These are phyloP conservation scores for Vararia minispora DNA, from an alignment of 768 basidiomycete genomes.

Conservation along the genomic window DNA sequence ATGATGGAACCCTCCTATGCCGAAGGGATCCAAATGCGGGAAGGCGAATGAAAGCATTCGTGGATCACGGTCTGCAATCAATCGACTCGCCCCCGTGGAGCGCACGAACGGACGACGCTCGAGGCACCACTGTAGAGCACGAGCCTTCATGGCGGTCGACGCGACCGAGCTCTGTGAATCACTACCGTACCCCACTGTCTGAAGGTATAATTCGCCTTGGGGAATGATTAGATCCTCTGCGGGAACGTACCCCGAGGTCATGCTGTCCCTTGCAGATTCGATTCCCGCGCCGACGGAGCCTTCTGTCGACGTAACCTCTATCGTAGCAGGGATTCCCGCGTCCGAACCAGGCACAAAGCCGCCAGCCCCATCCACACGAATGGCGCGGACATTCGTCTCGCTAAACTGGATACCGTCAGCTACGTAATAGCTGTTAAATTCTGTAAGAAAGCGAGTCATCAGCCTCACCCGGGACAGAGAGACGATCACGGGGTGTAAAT, in stretches of 20 bases:
- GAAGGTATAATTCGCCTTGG: too few relatives aligned
- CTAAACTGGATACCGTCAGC: neutral
- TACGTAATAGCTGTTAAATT: neutral
- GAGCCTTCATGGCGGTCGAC: neutral
- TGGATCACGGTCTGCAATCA: constrained; percentile 1
- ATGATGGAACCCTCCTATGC: neutral
- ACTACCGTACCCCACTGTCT: too few relatives aligned
- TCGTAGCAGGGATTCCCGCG: too few relatives aligned
- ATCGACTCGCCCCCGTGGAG: neutral
- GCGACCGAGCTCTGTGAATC: neutral
- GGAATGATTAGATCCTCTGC: too few relatives aligned
- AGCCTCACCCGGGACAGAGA: neutral
- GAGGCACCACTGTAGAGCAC: neutral
- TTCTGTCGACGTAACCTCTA: too few relatives aligned
- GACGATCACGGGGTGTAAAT: neutral
- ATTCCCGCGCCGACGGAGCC: too few relatives aligned
- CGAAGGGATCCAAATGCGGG: neutral
- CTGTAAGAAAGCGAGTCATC: neutral
- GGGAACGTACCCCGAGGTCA: too few relatives aligned
- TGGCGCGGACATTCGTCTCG: neutral
- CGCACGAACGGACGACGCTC: neutral
- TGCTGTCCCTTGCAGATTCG: too few relatives aligned
- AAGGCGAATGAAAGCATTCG: neutral
- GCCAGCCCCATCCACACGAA: neutral
- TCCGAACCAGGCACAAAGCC: too few relatives aligned